A percentile compares a stretch with the other conserved stretches of the same genome.
Evolutionary conservation across 345 rosid genomes (phyloP).

Genomic region (Eucalyptus sp.): DNA sequence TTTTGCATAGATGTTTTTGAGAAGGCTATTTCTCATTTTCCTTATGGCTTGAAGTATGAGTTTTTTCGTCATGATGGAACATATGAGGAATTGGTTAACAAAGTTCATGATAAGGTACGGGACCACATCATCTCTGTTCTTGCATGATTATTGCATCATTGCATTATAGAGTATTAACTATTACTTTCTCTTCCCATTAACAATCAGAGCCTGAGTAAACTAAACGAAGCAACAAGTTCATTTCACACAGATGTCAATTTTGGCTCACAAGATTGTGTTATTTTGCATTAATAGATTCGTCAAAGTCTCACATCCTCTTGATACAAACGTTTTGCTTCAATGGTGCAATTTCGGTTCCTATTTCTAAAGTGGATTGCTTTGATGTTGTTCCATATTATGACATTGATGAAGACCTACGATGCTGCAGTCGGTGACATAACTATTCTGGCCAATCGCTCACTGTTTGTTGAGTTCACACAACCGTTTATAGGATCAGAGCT

Average conservation of each 20-base stretch:
- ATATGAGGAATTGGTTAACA: slow-evolving; percentile 22
- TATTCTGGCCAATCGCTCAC: slow-evolving; percentile 18
- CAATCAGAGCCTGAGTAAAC: background rate
- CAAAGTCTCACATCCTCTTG: background rate
- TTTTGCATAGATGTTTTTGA: slow-evolving; percentile 40
- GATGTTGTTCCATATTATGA: background rate
- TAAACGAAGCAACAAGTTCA: background rate
- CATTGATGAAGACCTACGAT: slow-evolving; percentile 23
- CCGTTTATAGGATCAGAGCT: slow-evolving; percentile 40
- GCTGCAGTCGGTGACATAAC: slow-evolving; percentile 44
- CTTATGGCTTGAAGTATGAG: slow-evolving; percentile 6
- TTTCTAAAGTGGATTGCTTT: background rate
- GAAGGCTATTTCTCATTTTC: background rate
- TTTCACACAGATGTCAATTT: background rate
- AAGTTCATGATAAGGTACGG: slow-evolving; percentile 33
- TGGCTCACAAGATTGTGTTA: background rate
- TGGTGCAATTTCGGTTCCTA: background rate
- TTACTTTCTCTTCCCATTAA: background rate
- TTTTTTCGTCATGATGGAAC: slow-evolving; percentile 14
- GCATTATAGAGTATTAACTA: background rate
- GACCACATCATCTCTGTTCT: background rate
- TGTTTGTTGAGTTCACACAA: slow-evolving; percentile 33
- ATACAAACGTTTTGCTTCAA: background rate
- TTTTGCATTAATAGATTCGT: background rate
- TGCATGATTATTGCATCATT: background rate